phyloP scores from a whole-genome alignment of 108 stramenopile genomes.

The Fistulifera pelliculosa region DNA sequence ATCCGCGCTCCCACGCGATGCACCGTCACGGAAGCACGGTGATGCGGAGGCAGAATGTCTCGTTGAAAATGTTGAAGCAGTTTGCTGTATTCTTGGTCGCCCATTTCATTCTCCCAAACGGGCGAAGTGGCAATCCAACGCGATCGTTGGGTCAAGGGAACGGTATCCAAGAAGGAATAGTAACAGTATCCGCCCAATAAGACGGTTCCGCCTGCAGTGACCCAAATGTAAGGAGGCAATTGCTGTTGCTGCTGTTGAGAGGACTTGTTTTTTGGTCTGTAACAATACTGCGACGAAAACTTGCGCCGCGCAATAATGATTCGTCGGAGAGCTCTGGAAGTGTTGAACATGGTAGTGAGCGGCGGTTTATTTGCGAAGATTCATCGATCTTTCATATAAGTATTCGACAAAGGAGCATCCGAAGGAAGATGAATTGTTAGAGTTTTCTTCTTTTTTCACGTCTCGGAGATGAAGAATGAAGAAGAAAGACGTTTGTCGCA shows the following conservation, averaged over 20 bases:
- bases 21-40: conserved; percentile 59
- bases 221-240: conserved; percentile 37
- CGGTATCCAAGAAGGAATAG: conserved; percentile 47
- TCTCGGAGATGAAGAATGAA: too few relatives aligned
- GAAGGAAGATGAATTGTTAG: too few relatives aligned
- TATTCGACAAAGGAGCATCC: too few relatives aligned
- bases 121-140: conserved; percentile 62
- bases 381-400: too few relatives aligned
- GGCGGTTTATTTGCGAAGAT: too few relatives aligned
- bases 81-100: conserved; percentile 49
- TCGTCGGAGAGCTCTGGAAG: conserved; percentile 32
- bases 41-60: conserved; percentile 48
- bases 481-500: too few relatives aligned
- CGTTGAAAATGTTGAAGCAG: conserved; percentile 34
- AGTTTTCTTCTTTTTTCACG: too few relatives aligned
- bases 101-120: conserved; percentile 40
- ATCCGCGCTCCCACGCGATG: conserved; percentile 64
- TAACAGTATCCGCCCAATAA: conserved; percentile 33
- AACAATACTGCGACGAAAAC: too few relatives aligned
- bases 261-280: conserved; percentile 7
- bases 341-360: conserved; percentile 15
- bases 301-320: conserved; percentile 13
- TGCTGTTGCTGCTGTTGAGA: neutral
- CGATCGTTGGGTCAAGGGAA: conserved; percentile 58
- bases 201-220: conserved; percentile 25